Percentiles rank a stretch among this genome's conserved stretches.
Conservation (phyloP, 495 filamentous ascomycete genomes). For the Hypomontagnella monticulosa region DNA sequence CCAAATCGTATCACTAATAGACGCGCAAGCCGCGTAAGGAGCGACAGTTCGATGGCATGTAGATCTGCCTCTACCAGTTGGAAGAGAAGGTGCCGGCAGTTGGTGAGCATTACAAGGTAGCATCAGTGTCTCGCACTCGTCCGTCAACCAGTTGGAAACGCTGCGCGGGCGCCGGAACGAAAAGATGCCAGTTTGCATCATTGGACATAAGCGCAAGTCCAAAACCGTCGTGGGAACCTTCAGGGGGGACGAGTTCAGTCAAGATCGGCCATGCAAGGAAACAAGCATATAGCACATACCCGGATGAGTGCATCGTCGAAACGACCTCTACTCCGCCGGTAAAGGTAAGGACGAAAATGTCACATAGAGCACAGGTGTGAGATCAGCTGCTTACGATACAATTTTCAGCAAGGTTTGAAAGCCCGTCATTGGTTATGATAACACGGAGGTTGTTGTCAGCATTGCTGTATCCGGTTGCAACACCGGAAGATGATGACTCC, state of each 20-base stretch:
- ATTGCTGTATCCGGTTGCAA: conserved; percentile 34
- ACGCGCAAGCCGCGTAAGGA: conserved; percentile 38
- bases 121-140: conserved; percentile 41
- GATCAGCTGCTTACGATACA: conserved; percentile 40
- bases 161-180: conserved; percentile 30
- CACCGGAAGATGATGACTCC: conserved; percentile 30
- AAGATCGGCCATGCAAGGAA: conserved; percentile 40
- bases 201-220: conserved; percentile 40
- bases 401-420: conserved; percentile 29
- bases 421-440: conserved; percentile 30
- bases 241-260: conserved; percentile 25
- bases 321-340: conserved; percentile 28
- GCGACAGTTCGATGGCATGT: conserved; percentile 20
- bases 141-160: conserved; percentile 39
- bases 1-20: conserved; percentile 24
- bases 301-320: conserved; percentile 31
- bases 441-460: conserved; percentile 31
- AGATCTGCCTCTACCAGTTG: conserved; percentile 26
- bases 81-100: conserved; percentile 35
- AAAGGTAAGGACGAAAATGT: conserved; percentile 32
- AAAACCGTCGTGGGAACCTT: conserved; percentile 27
- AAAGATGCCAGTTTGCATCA: conserved; percentile 42
- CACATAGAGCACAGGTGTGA: conserved; percentile 26
- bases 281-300: conserved; percentile 20
- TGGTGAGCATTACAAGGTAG: conserved; percentile 36